Percentiles rank a stretch among this genome's conserved stretches.
These are phyloP conservation scores for Nannizziopsis barbatae DNA, from an alignment of 2,329 filamentous ascomycete genomes.

Conservation along the genomic window DNA sequence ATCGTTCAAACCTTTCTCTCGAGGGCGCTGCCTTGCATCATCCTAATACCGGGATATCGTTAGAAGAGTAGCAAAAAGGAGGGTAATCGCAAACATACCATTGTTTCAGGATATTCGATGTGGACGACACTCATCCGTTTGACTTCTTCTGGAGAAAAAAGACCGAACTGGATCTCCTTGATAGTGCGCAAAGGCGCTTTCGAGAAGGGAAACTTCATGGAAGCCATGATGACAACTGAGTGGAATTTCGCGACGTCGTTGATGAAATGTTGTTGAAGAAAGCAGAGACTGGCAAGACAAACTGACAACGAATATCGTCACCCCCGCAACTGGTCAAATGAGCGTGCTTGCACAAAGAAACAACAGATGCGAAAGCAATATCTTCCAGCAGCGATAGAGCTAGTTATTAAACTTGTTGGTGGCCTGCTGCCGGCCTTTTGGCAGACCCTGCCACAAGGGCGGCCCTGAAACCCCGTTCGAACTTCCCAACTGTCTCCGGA, in stretches of 20 bases:
- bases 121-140: slow-evolving; percentile 97
- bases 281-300: not conserved
- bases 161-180: slow-evolving; percentile 97
- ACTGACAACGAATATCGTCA: too few species aligned
- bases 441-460: slow-evolving; percentile 41
- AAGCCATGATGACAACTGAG: slow-evolving; percentile 60
- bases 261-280: slow-evolving; percentile 6
- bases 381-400: slow-evolving; percentile 19
- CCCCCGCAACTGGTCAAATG: too few species aligned
- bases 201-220: slow-evolving; percentile 79
- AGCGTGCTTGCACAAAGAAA: not conserved
- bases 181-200: slow-evolving; percentile 94
- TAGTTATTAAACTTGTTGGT: slow-evolving; percentile 22
- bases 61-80: slow-evolving; percentile 3
- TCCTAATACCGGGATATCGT: slow-evolving; percentile 42
- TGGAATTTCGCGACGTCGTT: slow-evolving; percentile 18
- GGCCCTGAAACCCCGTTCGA: slow-evolving; percentile 28
- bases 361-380: not conserved
- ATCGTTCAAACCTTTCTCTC: slow-evolving; percentile 86
- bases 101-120: slow-evolving; percentile 96
- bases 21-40: slow-evolving; percentile 80
- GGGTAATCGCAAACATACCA: slow-evolving; percentile 44
- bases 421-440: slow-evolving; percentile 35
- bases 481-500: slow-evolving; percentile 26
- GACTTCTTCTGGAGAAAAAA: slow-evolving; percentile 96